These are phyloP conservation scores for Aspergillus phoenicis DNA, from an alignment of 2,329 filamentous ascomycete species.

Conservation along the genomic window DNA sequence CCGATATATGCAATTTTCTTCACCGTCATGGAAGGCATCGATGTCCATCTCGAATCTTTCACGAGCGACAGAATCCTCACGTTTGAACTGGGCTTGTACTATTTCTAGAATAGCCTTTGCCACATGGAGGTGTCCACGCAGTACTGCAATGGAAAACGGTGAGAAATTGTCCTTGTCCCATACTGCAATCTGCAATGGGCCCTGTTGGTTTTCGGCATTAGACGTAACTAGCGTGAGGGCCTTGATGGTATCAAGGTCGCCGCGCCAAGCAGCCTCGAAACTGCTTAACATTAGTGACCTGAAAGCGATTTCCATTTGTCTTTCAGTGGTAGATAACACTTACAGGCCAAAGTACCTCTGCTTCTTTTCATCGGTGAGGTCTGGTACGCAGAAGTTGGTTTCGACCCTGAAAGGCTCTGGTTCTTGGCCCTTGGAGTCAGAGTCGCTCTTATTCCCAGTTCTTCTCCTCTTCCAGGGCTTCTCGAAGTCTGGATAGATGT, in stretches of 20 bases:
- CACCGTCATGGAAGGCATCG: constrained; percentile 20
- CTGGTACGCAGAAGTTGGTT: constrained; percentile 54
- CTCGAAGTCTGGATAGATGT: constrained; percentile 60
- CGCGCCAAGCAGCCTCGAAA: constrained; percentile 69
- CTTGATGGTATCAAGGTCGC: constrained; percentile 65
- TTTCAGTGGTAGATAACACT: constrained; percentile 33
- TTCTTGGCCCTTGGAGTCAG: constrained; percentile 1
- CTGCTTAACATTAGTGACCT: constrained; percentile 47
- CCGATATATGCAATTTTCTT: constrained; percentile 36
- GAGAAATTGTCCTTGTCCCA: constrained; percentile 55
- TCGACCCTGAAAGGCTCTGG: constrained; percentile 50
- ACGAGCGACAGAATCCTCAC: constrained; percentile 32
- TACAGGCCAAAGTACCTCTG: constrained; percentile 66
- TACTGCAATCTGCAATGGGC: constrained; percentile 67
- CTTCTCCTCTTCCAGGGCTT: not conserved
- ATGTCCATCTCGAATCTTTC: constrained; percentile 41
- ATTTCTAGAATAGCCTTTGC: constrained; percentile 72
- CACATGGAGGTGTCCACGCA: constrained; percentile 65
- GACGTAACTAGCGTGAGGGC: constrained; percentile 31
- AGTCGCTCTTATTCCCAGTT: not conserved
- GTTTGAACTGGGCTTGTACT: constrained; percentile 57
- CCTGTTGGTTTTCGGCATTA: constrained; percentile 53
- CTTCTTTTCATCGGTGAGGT: constrained; percentile 57
- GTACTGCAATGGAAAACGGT: constrained; percentile 69
- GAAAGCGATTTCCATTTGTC: constrained; percentile 1